A percentile compares a stretch with the other conserved stretches of the same genome.
phyloP scores from a whole-genome alignment of 768 basidiomycete species.

The Holtermannia corniformis region DNA sequence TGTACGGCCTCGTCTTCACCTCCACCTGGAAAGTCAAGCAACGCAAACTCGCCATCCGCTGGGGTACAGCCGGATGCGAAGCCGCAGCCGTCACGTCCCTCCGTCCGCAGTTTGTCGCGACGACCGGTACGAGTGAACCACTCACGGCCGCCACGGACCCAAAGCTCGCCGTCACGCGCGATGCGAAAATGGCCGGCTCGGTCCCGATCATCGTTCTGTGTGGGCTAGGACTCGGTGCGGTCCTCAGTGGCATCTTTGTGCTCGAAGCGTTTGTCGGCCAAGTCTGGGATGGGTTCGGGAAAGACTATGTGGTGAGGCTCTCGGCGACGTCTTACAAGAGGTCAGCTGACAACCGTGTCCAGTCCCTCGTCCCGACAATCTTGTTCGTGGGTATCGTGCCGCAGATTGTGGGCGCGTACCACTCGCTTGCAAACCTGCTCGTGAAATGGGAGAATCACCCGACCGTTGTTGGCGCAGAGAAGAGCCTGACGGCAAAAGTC shows the following conservation, averaged over 20 bases:
- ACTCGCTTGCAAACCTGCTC: constrained; percentile 55
- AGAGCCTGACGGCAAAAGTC: constrained; percentile 77
- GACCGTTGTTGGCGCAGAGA: constrained; percentile 63
- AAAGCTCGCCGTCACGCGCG: constrained; percentile 4
- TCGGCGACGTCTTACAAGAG: neutral
- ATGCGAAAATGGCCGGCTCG: constrained; percentile 31
- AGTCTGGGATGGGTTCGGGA: constrained; percentile 79
- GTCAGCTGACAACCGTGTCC: constrained; percentile 4
- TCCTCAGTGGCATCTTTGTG: constrained; percentile 62
- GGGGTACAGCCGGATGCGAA: constrained; percentile 58
- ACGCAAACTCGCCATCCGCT: constrained; percentile 67
- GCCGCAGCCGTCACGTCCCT: constrained; percentile 38
- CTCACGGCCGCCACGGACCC: constrained; percentile 5
- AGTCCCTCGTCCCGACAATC: constrained; percentile 75
- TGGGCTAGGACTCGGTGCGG: constrained; percentile 55
- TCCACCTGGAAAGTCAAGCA: constrained; percentile 89
- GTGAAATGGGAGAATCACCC: constrained; percentile 89
- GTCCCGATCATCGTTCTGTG: constrained; percentile 52
- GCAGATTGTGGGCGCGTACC: constrained; percentile 63
- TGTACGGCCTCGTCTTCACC: constrained; percentile 79
- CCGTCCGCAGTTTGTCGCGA: constrained; percentile 33
- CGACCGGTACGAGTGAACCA: constrained; percentile 13
- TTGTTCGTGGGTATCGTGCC: constrained; percentile 75
- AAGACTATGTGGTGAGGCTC: constrained; percentile 61
- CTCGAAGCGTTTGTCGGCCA: constrained; percentile 84